Evolutionary conservation across 2,329 filamentous ascomycete species (phyloP).

Genomic region (Fusarium compactum): DNA sequence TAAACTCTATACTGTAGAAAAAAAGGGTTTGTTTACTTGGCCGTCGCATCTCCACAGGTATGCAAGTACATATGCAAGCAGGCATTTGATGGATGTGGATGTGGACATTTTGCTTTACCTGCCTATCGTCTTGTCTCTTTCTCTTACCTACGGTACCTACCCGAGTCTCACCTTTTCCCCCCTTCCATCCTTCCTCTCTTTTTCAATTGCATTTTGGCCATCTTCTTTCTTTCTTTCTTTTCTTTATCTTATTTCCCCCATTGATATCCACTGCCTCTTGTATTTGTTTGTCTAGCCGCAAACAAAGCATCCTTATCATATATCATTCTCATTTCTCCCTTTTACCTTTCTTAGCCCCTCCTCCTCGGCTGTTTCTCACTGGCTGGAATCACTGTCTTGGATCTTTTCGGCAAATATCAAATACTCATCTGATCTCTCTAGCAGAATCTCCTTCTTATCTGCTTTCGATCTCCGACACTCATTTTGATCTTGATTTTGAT

Average conservation of each 20-base stretch:
- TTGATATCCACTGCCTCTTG: background rate
- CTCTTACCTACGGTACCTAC: background rate
- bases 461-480: constrained; percentile 9
- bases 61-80: constrained; percentile 11
- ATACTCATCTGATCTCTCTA: constrained; percentile 40
- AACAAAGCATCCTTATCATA: constrained; percentile 1
- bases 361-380: constrained; percentile 33
- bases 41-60: constrained; percentile 23
- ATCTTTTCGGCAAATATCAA: constrained; percentile 38
- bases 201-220: background rate
- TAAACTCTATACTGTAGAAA: constrained; percentile 15
- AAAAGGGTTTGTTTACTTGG: background rate
- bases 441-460: constrained; percentile 25
- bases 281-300: background rate
- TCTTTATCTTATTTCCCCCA: background rate
- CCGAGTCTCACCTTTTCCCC: constrained; percentile 22
- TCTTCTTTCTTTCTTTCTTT: background rate
- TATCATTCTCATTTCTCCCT: constrained; percentile 6
- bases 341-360: constrained; percentile 21
- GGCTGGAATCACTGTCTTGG: constrained; percentile 27
- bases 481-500: constrained; percentile 16
- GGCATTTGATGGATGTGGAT: constrained; percentile 21
- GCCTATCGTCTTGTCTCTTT: constrained; percentile 21
- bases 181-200: background rate
- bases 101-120: constrained; percentile 6